These are phyloP conservation scores for Penicillium silybi DNA, from an alignment of 495 filamentous ascomycete species.

Conservation along the genomic window DNA sequence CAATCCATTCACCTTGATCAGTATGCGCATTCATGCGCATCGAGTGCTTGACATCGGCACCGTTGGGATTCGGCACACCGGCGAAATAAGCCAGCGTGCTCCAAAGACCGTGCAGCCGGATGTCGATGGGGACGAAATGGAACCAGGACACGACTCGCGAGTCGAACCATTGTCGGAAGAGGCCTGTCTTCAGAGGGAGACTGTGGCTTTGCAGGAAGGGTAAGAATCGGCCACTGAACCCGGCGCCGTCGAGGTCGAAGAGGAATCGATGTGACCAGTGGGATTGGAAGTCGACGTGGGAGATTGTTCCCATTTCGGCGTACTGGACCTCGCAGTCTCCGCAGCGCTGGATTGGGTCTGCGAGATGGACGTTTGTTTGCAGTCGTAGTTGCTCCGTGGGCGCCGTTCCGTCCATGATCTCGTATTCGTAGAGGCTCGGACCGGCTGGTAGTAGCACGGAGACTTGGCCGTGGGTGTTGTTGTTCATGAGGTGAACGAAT, in stretches of 20 bases:
- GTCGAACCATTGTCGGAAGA: slow-evolving; percentile 76
- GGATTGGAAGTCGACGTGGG: slow-evolving; percentile 48
- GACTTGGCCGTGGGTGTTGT: slow-evolving; percentile 43
- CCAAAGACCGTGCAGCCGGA: slow-evolving; percentile 62
- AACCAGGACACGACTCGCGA: slow-evolving; percentile 66
- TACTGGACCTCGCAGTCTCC: slow-evolving; percentile 51
- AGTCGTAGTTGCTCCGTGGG: slow-evolving; percentile 27
- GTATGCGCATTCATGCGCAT: slow-evolving; percentile 34
- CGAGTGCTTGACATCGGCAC: slow-evolving; percentile 2
- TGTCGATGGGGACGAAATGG: slow-evolving; percentile 74
- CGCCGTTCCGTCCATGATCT: slow-evolving; percentile 32
- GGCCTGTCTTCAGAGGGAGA: slow-evolving; percentile 58
- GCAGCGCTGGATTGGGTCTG: slow-evolving; percentile 52
- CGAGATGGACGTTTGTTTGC: slow-evolving; percentile 42
- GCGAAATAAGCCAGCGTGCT: slow-evolving; percentile 63
- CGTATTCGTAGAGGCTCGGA: slow-evolving; percentile 31
- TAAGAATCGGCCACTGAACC: slow-evolving; percentile 60
- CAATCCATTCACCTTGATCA: slow-evolving; percentile 57
- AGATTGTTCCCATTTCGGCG: slow-evolving; percentile 46
- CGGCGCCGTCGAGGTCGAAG: slow-evolving; percentile 67
- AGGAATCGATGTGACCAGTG: slow-evolving; percentile 63
- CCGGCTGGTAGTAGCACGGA: slow-evolving; percentile 37
- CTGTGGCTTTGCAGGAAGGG: slow-evolving; percentile 58
- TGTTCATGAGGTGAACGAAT: slow-evolving; percentile 51
- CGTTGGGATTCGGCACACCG: slow-evolving; percentile 24